Evolutionary conservation across 2,329 filamentous ascomycete species (phyloP).

Genomic region (Hortaea sp.): DNA sequence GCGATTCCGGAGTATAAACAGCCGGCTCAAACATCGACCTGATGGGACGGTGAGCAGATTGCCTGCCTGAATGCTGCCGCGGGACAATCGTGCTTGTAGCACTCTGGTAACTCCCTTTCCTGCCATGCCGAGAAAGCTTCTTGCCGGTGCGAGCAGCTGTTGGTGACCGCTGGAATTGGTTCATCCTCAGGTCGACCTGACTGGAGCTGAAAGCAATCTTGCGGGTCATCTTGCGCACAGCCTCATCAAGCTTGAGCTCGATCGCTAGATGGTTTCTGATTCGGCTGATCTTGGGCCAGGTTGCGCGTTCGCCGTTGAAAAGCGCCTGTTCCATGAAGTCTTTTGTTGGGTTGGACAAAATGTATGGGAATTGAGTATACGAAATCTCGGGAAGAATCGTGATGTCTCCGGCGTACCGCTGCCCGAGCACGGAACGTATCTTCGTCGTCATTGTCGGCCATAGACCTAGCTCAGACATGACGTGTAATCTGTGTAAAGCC

Average conservation of each 20-base stretch:
- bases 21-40: constrained; percentile 5
- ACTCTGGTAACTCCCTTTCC: constrained; percentile 5
- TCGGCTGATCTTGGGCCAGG: constrained; percentile 80
- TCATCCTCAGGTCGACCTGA: constrained; percentile 47
- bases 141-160: background rate
- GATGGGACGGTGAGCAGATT: background rate
- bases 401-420: constrained; percentile 90
- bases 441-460: constrained; percentile 73
- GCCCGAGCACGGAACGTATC: constrained; percentile 61
- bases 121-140: constrained; percentile 3
- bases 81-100: constrained; percentile 2
- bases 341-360: constrained; percentile 72
- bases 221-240: constrained; percentile 58
- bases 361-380: constrained; percentile 61
- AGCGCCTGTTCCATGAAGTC: constrained; percentile 80
- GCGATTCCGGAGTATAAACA: background rate
- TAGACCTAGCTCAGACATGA: constrained; percentile 69
- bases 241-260: constrained; percentile 70
- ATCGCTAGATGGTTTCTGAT: constrained; percentile 82
- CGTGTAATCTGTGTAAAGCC: constrained; percentile 67
- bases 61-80: background rate
- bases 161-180: constrained; percentile 6
- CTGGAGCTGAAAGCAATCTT: constrained; percentile 60
- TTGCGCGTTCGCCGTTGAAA: constrained; percentile 70
- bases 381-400: constrained; percentile 79